These are phyloP conservation scores for Hamigera avellanea DNA, from an alignment of 495 filamentous ascomycete species.

Conservation along the genomic window DNA sequence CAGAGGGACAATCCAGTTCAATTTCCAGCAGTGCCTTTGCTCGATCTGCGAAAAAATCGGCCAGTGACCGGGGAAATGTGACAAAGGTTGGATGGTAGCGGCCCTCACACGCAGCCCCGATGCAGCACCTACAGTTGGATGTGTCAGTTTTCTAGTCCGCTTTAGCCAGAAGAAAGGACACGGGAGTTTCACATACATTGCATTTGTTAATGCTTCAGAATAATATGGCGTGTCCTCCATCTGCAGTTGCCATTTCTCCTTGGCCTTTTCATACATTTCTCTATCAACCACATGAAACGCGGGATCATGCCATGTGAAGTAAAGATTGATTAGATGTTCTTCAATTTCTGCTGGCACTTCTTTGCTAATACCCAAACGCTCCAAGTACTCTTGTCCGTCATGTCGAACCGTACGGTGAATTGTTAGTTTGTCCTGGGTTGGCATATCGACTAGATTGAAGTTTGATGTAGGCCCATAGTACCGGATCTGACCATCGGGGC, in stretches of 20 bases:
- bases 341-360: conserved; percentile 11
- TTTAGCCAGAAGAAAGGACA: not conserved
- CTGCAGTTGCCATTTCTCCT: conserved; percentile 2
- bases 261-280: conserved; percentile 11
- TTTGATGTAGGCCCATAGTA: conserved; percentile 22
- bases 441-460: conserved; percentile 9
- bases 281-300: conserved; percentile 19
- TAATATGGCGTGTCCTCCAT: conserved; percentile 18
- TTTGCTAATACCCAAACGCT: conserved; percentile 6
- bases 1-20: conserved; percentile 20
- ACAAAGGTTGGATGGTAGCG: conserved; percentile 15
- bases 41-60: conserved; percentile 19
- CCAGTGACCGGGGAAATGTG: conserved; percentile 16
- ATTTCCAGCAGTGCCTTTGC: conserved; percentile 20
- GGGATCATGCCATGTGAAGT: conserved; percentile 27
- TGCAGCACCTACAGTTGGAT: conserved; percentile 14
- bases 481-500: conserved; percentile 13
- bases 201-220: conserved; percentile 20
- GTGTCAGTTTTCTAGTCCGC: not conserved
- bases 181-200: conserved; percentile 19
- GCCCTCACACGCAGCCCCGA: conserved; percentile 18
- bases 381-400: conserved; percentile 8
- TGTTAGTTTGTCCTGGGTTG: conserved; percentile 4
- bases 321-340: conserved; percentile 20
- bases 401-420: conserved; percentile 5